These are phyloP conservation scores for Reutealis trisperma DNA, from an alignment of 345 rosid genomes.

Conservation along the genomic window DNA sequence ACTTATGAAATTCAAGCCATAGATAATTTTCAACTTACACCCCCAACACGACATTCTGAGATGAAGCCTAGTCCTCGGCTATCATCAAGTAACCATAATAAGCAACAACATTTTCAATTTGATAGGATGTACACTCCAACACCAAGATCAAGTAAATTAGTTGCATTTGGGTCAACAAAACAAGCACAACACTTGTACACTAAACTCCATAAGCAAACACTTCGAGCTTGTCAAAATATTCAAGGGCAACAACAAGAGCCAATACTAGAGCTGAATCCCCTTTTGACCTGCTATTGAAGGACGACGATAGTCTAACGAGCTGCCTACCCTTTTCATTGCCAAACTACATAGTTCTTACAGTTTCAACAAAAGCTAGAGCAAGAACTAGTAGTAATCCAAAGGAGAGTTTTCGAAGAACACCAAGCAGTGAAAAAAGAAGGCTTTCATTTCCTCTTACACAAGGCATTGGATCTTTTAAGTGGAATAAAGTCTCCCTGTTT, in stretches of 20 bases:
- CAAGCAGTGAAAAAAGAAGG: conserved; percentile 71
- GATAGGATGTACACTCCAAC: conserved; percentile 64
- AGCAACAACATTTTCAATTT: conserved; percentile 42
- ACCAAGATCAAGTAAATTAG: conserved; percentile 74
- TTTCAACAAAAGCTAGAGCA: conserved; percentile 74
- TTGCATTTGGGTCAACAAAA: conserved; percentile 44
- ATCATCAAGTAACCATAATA: conserved; percentile 40
- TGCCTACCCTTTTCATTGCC: conserved; percentile 91
- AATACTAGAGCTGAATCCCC: conserved; percentile 54
- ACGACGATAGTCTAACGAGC: conserved; percentile 91
- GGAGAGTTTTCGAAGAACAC: conserved; percentile 63
- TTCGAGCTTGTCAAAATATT: conserved; percentile 55
- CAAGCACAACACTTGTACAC: conserved; percentile 46
- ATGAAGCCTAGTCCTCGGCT: conserved; percentile 57
- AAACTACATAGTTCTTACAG: conserved; percentile 83
- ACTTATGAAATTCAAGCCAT: conserved; percentile 43
- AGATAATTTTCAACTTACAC: conserved; percentile 52
- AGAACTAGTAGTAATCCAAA: conserved; percentile 77
- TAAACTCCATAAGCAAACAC: conserved; percentile 39
- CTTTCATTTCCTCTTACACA: conserved; percentile 68
- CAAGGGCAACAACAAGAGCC: conserved; percentile 50
- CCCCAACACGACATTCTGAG: conserved; percentile 49
- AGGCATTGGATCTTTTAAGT: conserved; percentile 73
- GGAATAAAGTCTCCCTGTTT: conserved; percentile 72
- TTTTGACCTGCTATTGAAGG: conserved; percentile 55